Evolutionary conservation across 768 basidiomycete genomes (phyloP).

Genomic region (Rhodocollybia butyracea): DNA sequence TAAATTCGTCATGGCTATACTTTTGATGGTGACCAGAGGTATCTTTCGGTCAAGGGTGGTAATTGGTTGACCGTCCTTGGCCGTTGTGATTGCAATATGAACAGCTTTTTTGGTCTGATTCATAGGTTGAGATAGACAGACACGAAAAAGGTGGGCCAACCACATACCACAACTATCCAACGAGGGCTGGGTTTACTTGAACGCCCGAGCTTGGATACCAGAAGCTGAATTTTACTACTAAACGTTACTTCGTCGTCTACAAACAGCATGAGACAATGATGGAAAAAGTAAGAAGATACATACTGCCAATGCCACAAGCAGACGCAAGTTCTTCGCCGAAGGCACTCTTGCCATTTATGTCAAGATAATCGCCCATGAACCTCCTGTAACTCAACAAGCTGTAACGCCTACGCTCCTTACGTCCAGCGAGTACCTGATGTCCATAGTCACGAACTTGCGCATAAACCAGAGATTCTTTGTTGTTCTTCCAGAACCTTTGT

Average conservation of each 20-base stretch:
- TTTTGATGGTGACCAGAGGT: slow-evolving; percentile 82
- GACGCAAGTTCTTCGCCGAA: slow-evolving; percentile 72
- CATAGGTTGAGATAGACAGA: neutral
- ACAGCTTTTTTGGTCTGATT: slow-evolving; percentile 80
- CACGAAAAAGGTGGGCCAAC: neutral
- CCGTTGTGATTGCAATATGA: slow-evolving; percentile 63
- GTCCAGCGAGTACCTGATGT: slow-evolving; percentile 83
- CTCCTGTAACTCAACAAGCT: slow-evolving; percentile 92
- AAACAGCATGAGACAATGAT: neutral
- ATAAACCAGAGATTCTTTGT: slow-evolving; percentile 90
- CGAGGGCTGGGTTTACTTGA: slow-evolving; percentile 93
- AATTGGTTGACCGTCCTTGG: slow-evolving; percentile 57
- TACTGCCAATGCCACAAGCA: slow-evolving; percentile 74
- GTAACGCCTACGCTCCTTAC: slow-evolving; percentile 93
- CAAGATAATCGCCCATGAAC: slow-evolving; percentile 95
- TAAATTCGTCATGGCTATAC: slow-evolving; percentile 82
- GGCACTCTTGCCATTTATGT: slow-evolving; percentile 77
- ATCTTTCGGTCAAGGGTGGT: slow-evolving; percentile 83
- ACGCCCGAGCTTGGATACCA: slow-evolving; percentile 81
- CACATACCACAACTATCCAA: slow-evolving; percentile 82
- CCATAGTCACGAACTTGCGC: slow-evolving; percentile 92
- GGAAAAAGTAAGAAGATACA: slow-evolving; percentile 20
- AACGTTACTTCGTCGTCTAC: slow-evolving; percentile 78
- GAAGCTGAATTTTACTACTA: slow-evolving; percentile 74
- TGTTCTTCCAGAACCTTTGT: slow-evolving; percentile 98